Base-by-base conservation (phyloP, 1,139 yeast species). In the Yamadazyma dushanensis region DNA sequence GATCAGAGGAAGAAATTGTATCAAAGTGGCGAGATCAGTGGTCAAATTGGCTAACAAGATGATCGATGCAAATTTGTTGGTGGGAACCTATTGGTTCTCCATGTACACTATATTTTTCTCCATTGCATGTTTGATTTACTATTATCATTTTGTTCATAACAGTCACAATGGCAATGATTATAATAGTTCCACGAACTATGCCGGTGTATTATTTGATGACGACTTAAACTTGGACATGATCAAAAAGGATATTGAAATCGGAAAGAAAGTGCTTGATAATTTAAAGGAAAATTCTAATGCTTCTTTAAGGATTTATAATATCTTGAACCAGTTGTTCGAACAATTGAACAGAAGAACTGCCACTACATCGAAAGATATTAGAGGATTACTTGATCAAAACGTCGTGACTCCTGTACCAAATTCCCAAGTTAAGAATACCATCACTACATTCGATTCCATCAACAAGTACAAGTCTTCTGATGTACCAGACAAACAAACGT, bases 61-160 rank as follows among this genome's bases (percentile, higher is more conserved):
- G 86, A 79, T 85, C 43, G 78, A 78, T 44, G 80, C 80, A 43
- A 74, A 83, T 42, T 71, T 87, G 53, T 66, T 89, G 38, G 79
- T 85, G 43, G 96, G 96, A 1, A 86, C 96, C 2, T 89, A 89
- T 57, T 88, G 96, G 96, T 89, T 88, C 55, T 83, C 94, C 11
- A 83, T 85, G 59, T 89, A 89, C 57, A 87, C 96, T 0, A 83
- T 89, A n/a, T 89, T 89, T 57, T 89, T 87, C 56, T 82, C 95
- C 3, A 89, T 89, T 37, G 95, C 96, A 0, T 86, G 95, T 49
- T 68, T 89, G 50, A 80, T 87, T 8, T 89, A 84, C 53, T 89
- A 87, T 54, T 85, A 81, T 40, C 96, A 87, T 57, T 94, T 85
- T 57, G 75, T 75, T 4, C 67, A 69, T 46, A 65, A 66, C 47